These are phyloP conservation scores for Biscogniauxia sp. DNA, from an alignment of 2,329 filamentous ascomycete species.

Conservation along the genomic window DNA sequence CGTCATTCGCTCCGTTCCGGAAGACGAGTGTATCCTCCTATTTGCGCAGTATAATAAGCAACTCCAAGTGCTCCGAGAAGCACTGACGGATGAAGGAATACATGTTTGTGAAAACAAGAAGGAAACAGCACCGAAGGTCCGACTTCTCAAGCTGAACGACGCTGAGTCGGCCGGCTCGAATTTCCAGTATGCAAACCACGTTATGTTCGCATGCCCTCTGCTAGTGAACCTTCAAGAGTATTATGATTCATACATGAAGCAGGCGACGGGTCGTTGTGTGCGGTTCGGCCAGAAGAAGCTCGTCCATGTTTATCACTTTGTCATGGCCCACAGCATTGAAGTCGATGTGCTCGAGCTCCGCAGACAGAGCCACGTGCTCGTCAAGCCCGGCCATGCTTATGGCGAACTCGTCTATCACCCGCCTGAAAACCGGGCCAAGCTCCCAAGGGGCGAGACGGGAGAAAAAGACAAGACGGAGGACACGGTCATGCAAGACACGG, in stretches of 20 bases:
- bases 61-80: constrained; percentile 23
- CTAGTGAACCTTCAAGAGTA: constrained; percentile 31
- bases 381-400: not conserved
- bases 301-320: constrained; percentile 41
- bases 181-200: constrained; percentile 40
- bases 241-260: constrained; percentile 36
- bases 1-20: constrained; percentile 13
- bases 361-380: constrained; percentile 12
- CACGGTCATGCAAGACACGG: not conserved
- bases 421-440: not conserved
- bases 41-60: constrained; percentile 38
- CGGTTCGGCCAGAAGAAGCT: constrained; percentile 39
- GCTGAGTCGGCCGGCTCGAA: constrained; percentile 41
- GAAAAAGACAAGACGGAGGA: not conserved
- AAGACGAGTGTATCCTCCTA: constrained; percentile 31
- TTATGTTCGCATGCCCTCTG: constrained; percentile 40
- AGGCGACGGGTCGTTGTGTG: constrained; percentile 40
- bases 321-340: constrained; percentile 38
- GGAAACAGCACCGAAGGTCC: constrained; percentile 22
- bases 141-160: constrained; percentile 39
- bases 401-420: constrained; percentile 11
- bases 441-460: not conserved
- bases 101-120: not conserved
- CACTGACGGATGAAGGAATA: constrained; percentile 17
- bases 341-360: constrained; percentile 38